phyloP scores from a whole-genome alignment of 805 yeast species.

The Starmera caribaea region DNA sequence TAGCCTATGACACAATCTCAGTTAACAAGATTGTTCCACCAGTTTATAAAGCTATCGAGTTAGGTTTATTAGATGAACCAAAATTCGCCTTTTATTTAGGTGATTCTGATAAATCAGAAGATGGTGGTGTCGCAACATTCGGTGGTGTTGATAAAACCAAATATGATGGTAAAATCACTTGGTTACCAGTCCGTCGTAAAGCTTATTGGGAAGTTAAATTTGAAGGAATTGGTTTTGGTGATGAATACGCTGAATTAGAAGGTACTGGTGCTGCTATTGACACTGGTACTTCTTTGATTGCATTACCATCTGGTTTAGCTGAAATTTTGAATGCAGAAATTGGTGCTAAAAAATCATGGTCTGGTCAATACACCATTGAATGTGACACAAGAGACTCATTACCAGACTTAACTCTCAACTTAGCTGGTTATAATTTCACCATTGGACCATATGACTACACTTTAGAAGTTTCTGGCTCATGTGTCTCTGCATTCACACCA shows the following conservation, averaged over 20 bases:
- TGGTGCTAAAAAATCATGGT: constrained; percentile 96
- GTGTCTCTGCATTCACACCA: constrained; percentile 94
- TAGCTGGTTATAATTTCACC: constrained; percentile 87
- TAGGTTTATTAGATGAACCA: constrained; percentile 74
- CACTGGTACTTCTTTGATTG: constrained; percentile 95
- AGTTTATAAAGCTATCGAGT: constrained; percentile 75
- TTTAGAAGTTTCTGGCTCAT: constrained; percentile 87
- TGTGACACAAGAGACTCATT: constrained; percentile 76
- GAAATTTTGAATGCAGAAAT: constrained; percentile 92
- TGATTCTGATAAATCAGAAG: constrained; percentile 53
- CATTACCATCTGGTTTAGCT: constrained; percentile 90
- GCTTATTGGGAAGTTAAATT: constrained; percentile 99
- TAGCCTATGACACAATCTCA: constrained; percentile 87
- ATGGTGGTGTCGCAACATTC: constrained; percentile 89
- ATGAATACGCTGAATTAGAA: constrained; percentile 76
- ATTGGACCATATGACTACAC: constrained; percentile 87
- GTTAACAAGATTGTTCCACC: constrained; percentile 91
- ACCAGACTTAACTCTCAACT: constrained; percentile 88
- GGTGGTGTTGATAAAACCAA: constrained; percentile 84
- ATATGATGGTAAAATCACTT: constrained; percentile 76
- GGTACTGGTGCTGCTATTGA: constrained; percentile 95
- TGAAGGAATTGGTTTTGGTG: constrained; percentile 85
- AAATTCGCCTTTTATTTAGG: constrained; percentile 90
- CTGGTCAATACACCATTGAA: constrained; percentile 92
- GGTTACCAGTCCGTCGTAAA: constrained; percentile 98